Percentiles rank a stretch among this genome's conserved stretches.
Conservation (phyloP, 1,139 yeast genomes). For the Spencermartinsiella ligniputridi region DNA sequence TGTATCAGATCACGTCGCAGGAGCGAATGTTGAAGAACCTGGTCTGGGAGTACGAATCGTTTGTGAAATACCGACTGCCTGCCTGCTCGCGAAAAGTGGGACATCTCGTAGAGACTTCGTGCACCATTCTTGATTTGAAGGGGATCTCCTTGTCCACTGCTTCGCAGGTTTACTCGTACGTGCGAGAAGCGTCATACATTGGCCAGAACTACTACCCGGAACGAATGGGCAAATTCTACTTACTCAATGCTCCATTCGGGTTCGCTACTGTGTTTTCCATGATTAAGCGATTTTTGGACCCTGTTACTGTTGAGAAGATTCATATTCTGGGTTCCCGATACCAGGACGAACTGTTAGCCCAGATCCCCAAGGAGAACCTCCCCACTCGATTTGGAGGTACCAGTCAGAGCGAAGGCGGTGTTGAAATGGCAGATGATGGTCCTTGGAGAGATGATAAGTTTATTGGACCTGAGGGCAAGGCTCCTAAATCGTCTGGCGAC, state of each 20-base stretch:
- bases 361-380: conserved; percentile 88
- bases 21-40: conserved; percentile 94
- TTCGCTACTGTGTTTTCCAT: conserved; percentile 89
- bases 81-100: conserved; percentile 88
- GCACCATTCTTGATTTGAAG: conserved; percentile 92
- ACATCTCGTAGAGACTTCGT: conserved; percentile 82
- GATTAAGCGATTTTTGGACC: conserved; percentile 92
- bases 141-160: conserved; percentile 86
- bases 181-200: conserved; percentile 85
- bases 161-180: conserved; percentile 79
- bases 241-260: conserved; percentile 96
- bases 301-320: conserved; percentile 96
- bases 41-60: conserved; percentile 97
- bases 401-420: conserved; percentile 68
- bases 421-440: conserved; percentile 85
- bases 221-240: conserved; percentile 96
- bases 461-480: conserved; percentile 44
- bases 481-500: conserved; percentile 22
- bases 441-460: conserved; percentile 93
- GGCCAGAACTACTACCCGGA: conserved; percentile 99
- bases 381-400: conserved; percentile 88
- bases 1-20: conserved; percentile 90
- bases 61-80: conserved; percentile 77
- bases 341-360: conserved; percentile 78
- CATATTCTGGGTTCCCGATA: conserved; percentile 79